phyloP scores from a whole-genome alignment of 306 rosid species.

The Cucurbita pepo region DNA sequence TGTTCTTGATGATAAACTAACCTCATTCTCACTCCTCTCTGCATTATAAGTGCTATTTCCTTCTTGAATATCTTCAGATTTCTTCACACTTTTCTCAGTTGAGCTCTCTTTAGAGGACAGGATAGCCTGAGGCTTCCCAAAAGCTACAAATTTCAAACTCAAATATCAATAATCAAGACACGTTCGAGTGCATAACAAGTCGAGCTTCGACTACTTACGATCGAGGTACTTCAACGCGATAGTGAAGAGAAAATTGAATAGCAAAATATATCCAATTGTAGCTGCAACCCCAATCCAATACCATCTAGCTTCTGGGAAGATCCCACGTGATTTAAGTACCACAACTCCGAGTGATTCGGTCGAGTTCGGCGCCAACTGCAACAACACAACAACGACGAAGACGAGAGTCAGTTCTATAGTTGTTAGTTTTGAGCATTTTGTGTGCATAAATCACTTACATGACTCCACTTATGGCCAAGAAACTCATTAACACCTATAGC shows the following conservation, averaged over 20 bases:
- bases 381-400: background rate
- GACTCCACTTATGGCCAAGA: slow-evolving; percentile 21
- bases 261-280: slow-evolving; percentile 9
- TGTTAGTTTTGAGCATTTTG: background rate
- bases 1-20: slow-evolving; percentile 3
- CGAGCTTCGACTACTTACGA: slow-evolving; percentile 14
- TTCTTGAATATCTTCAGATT: slow-evolving; percentile 15
- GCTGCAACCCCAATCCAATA: slow-evolving; percentile 33
- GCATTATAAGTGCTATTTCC: slow-evolving; percentile 13
- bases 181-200: background rate
- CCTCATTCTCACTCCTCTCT: slow-evolving; percentile 23
- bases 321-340: slow-evolving; percentile 18
- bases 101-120: slow-evolving; percentile 6
- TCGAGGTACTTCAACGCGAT: slow-evolving; percentile 14
- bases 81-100: background rate
- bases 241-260: slow-evolving; percentile 16
- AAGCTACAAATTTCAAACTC: background rate
- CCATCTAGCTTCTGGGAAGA: slow-evolving; percentile 21
- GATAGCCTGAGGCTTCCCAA: slow-evolving; percentile 7
- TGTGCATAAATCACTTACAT: slow-evolving; percentile 7
- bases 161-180: background rate
- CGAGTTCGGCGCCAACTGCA: slow-evolving; percentile 9
- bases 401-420: background rate
- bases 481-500: slow-evolving; percentile 25
- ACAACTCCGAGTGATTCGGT: slow-evolving; percentile 15